These are phyloP conservation scores for Zygosaccharomyces bailii DNA, from an alignment of 805 yeast genomes.

Conservation along the genomic window DNA sequence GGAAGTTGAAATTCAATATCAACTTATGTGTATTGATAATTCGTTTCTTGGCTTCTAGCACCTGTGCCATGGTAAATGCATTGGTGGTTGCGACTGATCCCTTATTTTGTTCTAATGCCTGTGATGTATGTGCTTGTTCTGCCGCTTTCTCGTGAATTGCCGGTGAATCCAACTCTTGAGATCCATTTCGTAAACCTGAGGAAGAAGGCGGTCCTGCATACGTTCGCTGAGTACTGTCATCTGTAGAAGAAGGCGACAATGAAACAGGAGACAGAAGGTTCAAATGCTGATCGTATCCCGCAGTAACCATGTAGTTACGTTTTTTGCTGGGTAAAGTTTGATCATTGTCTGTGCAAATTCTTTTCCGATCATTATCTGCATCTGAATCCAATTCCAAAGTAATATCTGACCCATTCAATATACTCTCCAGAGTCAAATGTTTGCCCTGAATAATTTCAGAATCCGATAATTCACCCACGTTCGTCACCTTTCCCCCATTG, in stretches of 20 bases:
- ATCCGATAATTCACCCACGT: slow-evolving; percentile 12
- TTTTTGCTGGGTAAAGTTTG: slow-evolving; percentile 3
- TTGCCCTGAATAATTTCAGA: slow-evolving; percentile 18
- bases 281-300: slow-evolving; percentile 18
- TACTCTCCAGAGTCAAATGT: slow-evolving; percentile 25
- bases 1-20: slow-evolving; percentile 31
- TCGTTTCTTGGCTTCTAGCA: slow-evolving; percentile 33
- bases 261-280: slow-evolving; percentile 37
- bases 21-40: slow-evolving; percentile 35
- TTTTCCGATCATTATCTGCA: slow-evolving; percentile 11
- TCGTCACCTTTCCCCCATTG: slow-evolving; percentile 4
- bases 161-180: neutral
- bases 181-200: neutral
- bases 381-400: slow-evolving; percentile 15
- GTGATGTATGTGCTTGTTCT: slow-evolving; percentile 4
- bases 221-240: slow-evolving; percentile 11
- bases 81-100: slow-evolving; percentile 9
- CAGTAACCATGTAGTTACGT: slow-evolving; percentile 7
- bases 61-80: slow-evolving; percentile 33
- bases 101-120: neutral
- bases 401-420: slow-evolving; percentile 16
- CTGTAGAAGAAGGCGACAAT: slow-evolving; percentile 33
- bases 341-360: slow-evolving; percentile 4
- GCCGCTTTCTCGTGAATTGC: neutral
- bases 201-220: neutral